Conservation (phyloP, 225 moss, liverwort and hornwort species). For the Straminergon stramineum region DNA sequence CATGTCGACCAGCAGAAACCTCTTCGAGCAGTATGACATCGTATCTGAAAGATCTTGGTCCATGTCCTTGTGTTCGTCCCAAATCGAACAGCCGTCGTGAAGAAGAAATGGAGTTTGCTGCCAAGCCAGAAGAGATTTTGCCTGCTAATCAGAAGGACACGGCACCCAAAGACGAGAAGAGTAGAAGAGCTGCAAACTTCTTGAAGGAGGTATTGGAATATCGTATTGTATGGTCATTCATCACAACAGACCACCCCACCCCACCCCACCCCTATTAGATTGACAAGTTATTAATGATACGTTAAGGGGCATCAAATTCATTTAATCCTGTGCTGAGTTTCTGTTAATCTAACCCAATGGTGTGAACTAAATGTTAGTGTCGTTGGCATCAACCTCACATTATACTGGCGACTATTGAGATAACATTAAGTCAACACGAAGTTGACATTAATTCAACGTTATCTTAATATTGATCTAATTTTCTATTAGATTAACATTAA, state of each 20-base stretch:
- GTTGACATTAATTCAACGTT: background rate
- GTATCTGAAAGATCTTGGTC: conserved; percentile 24
- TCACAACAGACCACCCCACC: background rate
- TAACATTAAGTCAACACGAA: too few relatives aligned
- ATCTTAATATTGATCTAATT: background rate
- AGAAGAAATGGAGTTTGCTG: conserved; percentile 11
- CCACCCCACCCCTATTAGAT: background rate
- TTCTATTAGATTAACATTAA: background rate
- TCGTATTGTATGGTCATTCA: background rate
- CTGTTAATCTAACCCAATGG: background rate
- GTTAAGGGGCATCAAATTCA: background rate
- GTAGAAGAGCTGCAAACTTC: conserved; percentile 54
- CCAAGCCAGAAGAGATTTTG: conserved; percentile 32
- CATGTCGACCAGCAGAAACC: conserved; percentile 17
- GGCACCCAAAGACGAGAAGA: conserved; percentile 29
- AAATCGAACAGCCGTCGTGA: conserved; percentile 4
- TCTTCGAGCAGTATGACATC: conserved; percentile 30
- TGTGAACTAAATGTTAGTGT: background rate
- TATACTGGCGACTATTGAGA: background rate
- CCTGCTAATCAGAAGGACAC: conserved; percentile 17
- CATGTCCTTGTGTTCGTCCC: conserved; percentile 36
- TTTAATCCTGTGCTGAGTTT: background rate
- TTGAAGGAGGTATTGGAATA: conserved; percentile 51
- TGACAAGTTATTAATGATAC: background rate
- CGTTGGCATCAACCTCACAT: background rate